phyloP scores from a whole-genome alignment of 2,329 filamentous ascomycete genomes.

The Talaromyces sp. region DNA sequence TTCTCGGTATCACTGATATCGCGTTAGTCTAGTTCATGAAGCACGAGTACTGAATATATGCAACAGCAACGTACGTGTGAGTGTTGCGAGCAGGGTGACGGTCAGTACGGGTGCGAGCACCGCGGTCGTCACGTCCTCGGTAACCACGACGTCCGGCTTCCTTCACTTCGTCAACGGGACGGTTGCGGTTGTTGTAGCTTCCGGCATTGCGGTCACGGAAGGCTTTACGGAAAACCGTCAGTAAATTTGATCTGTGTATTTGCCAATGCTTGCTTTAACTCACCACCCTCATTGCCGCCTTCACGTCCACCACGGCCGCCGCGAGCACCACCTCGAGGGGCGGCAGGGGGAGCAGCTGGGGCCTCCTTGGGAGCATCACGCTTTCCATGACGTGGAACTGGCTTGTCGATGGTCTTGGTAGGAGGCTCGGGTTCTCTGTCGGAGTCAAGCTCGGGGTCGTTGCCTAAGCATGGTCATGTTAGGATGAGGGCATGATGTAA shows the following conservation, averaged over 20 bases:
- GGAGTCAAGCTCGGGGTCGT: constrained; percentile 66
- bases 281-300: constrained; percentile 78
- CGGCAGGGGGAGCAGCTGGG: constrained; percentile 45
- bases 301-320: constrained; percentile 47
- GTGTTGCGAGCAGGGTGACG: constrained; percentile 58
- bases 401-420: constrained; percentile 86
- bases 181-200: constrained; percentile 74
- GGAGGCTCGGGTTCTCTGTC: constrained; percentile 74
- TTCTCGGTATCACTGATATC: constrained; percentile 41
- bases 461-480: constrained; percentile 48
- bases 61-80: constrained; percentile 50
- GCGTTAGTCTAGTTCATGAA: constrained; percentile 25
- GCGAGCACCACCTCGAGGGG: constrained; percentile 25
- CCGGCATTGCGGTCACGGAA: constrained; percentile 87
- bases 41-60: constrained; percentile 5
- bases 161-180: constrained; percentile 68
- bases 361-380: constrained; percentile 77
- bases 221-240: constrained; percentile 50
- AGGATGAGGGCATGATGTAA: constrained; percentile 24
- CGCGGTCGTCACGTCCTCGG: constrained; percentile 60
- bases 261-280: constrained; percentile 38
- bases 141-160: constrained; percentile 44
- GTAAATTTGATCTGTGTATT: not conserved
- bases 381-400: constrained; percentile 72
- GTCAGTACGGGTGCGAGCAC: constrained; percentile 54